phyloP scores from a whole-genome alignment of 2,329 filamentous ascomycete species.

The Emergomyces pasteurianus region DNA sequence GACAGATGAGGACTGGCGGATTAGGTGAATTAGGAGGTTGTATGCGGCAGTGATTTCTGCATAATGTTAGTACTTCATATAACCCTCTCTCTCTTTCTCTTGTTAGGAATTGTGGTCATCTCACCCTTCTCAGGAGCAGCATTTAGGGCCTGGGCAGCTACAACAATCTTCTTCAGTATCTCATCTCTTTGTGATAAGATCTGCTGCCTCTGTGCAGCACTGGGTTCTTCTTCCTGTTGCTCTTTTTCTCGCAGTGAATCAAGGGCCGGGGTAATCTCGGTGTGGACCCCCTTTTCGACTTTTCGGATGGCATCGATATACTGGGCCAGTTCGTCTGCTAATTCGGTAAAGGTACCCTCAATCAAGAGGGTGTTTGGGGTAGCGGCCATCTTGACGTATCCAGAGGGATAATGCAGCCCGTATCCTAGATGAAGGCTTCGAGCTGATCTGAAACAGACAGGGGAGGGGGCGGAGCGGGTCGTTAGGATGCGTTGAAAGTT shows the following conservation, averaged over 20 bases:
- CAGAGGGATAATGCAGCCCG: background rate
- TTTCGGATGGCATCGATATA: constrained; percentile 79
- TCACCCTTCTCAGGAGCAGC: constrained; percentile 74
- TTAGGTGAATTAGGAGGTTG: constrained; percentile 90
- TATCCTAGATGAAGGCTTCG: background rate
- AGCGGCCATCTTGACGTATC: constrained; percentile 39
- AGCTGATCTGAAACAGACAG: background rate
- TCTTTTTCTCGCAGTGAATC: constrained; percentile 42
- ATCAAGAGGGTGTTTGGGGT: constrained; percentile 55
- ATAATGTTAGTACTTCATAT: constrained; percentile 3
- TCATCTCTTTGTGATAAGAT: constrained; percentile 58
- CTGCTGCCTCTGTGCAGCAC: constrained; percentile 11
- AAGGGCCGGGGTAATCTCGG: constrained; percentile 60
- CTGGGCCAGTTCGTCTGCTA: constrained; percentile 86
- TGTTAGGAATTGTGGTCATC: too few species aligned
- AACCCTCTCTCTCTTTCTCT: too few species aligned
- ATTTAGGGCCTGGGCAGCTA: constrained; percentile 65
- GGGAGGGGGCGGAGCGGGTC: background rate
- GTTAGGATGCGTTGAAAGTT: background rate
- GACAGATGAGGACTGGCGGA: constrained; percentile 72
- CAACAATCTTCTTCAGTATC: constrained; percentile 77
- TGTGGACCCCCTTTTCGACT: constrained; percentile 42
- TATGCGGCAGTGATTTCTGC: constrained; percentile 86
- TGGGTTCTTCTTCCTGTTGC: constrained; percentile 42
- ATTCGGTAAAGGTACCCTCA: constrained; percentile 88